phyloP scores from a whole-genome alignment of 768 basidiomycete genomes.

The Rhodotorula toruloides region DNA sequence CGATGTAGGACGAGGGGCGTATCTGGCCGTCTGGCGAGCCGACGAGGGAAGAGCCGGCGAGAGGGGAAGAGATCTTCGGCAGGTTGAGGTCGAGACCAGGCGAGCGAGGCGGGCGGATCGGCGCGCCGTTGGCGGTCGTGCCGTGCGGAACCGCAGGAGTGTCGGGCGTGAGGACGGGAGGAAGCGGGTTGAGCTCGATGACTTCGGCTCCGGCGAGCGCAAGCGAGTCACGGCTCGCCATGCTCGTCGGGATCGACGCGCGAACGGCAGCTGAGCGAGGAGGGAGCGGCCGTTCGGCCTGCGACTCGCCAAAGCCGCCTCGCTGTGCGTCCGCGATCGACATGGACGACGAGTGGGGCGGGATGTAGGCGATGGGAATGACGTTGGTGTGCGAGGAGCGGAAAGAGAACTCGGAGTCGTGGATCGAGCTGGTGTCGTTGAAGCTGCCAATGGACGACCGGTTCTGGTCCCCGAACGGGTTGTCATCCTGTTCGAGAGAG shows the following conservation, averaged over 20 bases:
- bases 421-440: conserved; percentile 28
- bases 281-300: neutral
- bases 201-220: conserved; percentile 31
- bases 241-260: conserved; percentile 30
- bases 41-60: conserved; percentile 9
- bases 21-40: conserved; percentile 6
- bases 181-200: conserved; percentile 32
- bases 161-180: conserved; percentile 30
- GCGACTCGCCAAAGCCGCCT: conserved; percentile 17
- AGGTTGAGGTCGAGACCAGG: conserved; percentile 42
- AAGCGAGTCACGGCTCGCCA: conserved; percentile 34
- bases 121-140: conserved; percentile 30
- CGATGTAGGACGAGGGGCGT: neutral
- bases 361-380: conserved; percentile 45
- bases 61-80: conserved; percentile 13
- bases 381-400: conserved; percentile 43
- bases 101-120: conserved; percentile 41
- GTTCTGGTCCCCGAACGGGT: conserved; percentile 41
- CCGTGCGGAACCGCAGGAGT: conserved; percentile 25
- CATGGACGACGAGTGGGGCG: conserved; percentile 40
- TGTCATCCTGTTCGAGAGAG: conserved; percentile 14
- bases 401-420: conserved; percentile 42
- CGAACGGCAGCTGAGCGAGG: neutral
- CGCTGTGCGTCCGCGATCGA: conserved; percentile 36
- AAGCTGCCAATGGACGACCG: conserved; percentile 34